Evolutionary conservation across 805 yeast genomes (phyloP), one percentile per base, ranked within the genome.

Genomic region (Ogataea paradorogensis): DNA sequence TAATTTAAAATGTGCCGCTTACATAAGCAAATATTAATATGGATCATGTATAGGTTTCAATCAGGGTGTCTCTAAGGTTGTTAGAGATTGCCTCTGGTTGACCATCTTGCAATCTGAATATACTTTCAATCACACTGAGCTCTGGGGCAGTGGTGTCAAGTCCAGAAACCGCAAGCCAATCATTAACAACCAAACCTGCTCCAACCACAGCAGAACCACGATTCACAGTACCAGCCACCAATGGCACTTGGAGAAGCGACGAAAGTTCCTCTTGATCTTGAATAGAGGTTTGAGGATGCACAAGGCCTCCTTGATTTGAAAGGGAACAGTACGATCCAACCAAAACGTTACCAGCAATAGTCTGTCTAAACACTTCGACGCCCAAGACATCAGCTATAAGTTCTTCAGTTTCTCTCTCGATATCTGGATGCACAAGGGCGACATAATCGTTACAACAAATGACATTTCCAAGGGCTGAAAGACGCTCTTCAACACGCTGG

Each of bases 381-480:
- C 99, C 99, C 43, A 93, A 75, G 11, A 90, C 96, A 66, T 93
- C 99, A 32, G 98, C 95, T 61, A 93, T 93, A 55, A 93, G 72
- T 71, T 93, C 99, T 70, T 93, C 99, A 38, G 99, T 93, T 69
- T 93, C 99, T 63, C 99, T 83, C 73, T 93, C 99, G 51, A 93
- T 88, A 70, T 93, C 99, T 36, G 99, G 99, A 67, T 93, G 99
- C 39, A 93, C 99, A 51, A 93, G 76, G 3, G 99, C 99, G 55
- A 95, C 99, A 63, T 93, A 93, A 66, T 93, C 99, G 67, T 93
- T 93, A 70, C 98, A 91, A 69, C 98, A 91, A 59, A 93, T 89
- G 48, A 93, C 99, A 56, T 93, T 93, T 56, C 99, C 99, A 51
- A 93, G 71, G 10, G 99, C 99, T 37, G 96, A 85, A 48, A 93